Conservation (phyloP, 768 basidiomycete genomes). For the Collybia mongolica region DNA sequence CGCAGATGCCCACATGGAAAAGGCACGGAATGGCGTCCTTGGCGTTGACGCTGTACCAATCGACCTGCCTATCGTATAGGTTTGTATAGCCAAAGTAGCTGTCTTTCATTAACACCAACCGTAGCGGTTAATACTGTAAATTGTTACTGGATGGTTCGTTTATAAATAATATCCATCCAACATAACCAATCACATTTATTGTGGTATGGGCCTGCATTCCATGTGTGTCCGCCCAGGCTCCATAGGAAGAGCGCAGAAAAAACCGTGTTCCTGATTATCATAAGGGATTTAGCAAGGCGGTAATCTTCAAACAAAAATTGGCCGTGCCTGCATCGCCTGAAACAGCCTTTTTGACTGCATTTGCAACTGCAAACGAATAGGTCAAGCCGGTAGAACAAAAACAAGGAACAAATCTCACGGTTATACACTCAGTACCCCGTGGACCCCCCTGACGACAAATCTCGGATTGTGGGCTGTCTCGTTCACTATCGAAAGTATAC, state of each 20-base stretch:
- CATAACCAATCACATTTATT: conserved; percentile 17
- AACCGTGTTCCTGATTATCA: conserved; percentile 50
- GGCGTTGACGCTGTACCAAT: conserved; percentile 47
- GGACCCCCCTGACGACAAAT: conserved; percentile 50
- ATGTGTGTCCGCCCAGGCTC: conserved; percentile 67
- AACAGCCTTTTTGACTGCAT: conserved; percentile 66
- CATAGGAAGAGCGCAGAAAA: conserved; percentile 68
- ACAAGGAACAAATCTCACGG: conserved; percentile 32
- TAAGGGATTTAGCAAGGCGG: neutral
- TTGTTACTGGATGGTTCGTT: neutral
- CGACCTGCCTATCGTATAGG: conserved; percentile 5
- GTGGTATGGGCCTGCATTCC: conserved; percentile 66
- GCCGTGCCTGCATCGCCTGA: conserved; percentile 68
- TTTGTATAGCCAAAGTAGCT: too few species aligned
- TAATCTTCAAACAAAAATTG: neutral
- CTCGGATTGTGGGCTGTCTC: conserved; percentile 54
- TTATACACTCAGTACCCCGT: conserved; percentile 51
- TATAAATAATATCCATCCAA: conserved; percentile 3
- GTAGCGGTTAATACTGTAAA: too few species aligned
- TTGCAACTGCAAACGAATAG: conserved; percentile 40
- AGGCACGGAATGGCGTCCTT: conserved; percentile 58
- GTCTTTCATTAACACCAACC: too few species aligned
- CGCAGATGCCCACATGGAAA: conserved; percentile 58
- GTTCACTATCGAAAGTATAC: conserved; percentile 66
- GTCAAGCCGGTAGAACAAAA: neutral